Percentiles rank a stretch among this genome's conserved stretches.
Conservation (phyloP, 305 asterid genomes). For the Rubia balearica region DNA sequence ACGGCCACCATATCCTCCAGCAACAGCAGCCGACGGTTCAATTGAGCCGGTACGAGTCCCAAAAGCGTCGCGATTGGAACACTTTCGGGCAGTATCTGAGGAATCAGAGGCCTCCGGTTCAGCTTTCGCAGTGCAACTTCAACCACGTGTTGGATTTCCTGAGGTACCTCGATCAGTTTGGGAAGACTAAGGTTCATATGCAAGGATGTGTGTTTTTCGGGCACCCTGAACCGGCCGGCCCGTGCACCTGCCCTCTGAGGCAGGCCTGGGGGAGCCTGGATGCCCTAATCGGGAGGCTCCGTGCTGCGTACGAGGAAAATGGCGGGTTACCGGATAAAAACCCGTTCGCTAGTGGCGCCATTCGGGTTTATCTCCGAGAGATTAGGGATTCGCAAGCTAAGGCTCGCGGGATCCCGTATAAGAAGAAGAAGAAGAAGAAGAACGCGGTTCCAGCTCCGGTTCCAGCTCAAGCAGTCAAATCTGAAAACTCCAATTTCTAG, state of each 20-base stretch:
- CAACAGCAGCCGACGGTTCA: constrained; percentile 23
- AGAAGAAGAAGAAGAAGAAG: constrained; percentile 61
- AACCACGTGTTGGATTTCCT: constrained; percentile 68
- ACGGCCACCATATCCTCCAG: constrained; percentile 8
- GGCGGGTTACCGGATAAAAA: constrained; percentile 60
- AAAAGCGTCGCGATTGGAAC: constrained; percentile 87
- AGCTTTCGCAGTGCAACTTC: constrained; percentile 47
- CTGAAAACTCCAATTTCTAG: constrained; percentile 17
- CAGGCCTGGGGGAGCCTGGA: constrained; percentile 97
- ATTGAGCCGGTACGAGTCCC: constrained; percentile 69
- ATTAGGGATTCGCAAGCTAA: constrained; percentile 60
- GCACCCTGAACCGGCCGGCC: constrained; percentile 61
- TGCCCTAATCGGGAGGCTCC: constrained; percentile 63
- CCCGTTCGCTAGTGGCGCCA: constrained; percentile 70
- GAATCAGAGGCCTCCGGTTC: constrained; percentile 60
- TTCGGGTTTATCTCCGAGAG: constrained; percentile 56
- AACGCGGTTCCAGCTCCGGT: background rate
- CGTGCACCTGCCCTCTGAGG: constrained; percentile 60
- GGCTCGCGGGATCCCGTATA: constrained; percentile 73
- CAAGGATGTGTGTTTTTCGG: constrained; percentile 65
- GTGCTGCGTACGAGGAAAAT: constrained; percentile 82
- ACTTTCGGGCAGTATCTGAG: constrained; percentile 81
- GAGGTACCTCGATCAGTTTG: constrained; percentile 71
- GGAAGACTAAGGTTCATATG: constrained; percentile 75
- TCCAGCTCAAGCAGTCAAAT: constrained; percentile 8